Evolutionary conservation across 495 filamentous ascomycete species (phyloP), one percentile per base, ranked within the genome.

Genomic region (Terfezia claveryi): DNA sequence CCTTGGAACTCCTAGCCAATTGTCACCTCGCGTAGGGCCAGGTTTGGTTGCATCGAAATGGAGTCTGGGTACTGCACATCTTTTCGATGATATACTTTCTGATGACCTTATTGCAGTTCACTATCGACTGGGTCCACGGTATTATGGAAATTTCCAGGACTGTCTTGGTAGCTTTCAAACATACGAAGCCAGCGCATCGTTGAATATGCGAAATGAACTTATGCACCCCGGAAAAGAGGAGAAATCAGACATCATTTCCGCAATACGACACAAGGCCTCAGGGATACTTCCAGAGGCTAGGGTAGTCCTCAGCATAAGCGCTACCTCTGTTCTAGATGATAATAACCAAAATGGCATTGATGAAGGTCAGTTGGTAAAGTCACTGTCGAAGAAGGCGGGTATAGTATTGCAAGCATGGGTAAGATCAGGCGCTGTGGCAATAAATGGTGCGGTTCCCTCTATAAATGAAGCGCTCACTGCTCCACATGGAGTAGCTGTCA

Each of bases 81-180:
- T 98, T 12, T 84, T 94, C 63, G 80, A 86, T 41, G 85, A 94
- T 55, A 77, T 81, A 2, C 75, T 92, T 49, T 94, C 85, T 54
- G 89, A 95, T 61, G 92, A 98, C 64, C 75, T 95, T 54, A 74
- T 96, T 23, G 80, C 89, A 23, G 91, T 96, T 2, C 83, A 89
- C 60, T 85, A 82, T 66, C 83, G 87, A 54, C 79, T 98, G 14
- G 88, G 91, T 1, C 80, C 85, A 20, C 80, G 86, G 37, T 98
- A 98, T 61, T 79, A 82, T 66, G 91, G 91, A 2, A 96, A 95
- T 64, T 94, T 89, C 61, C 91, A 98, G 65, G 91, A 98, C 64
- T 87, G 86, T 58, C 73, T 98, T 20, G 91, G 91, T 10, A 89
- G 88, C 14, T 94, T 98, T 62, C 88, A 95, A 64, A 98, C 91